phyloP scores from a whole-genome alignment of 164 flowering plant genomes.

The Umbellularia californica region DNA sequence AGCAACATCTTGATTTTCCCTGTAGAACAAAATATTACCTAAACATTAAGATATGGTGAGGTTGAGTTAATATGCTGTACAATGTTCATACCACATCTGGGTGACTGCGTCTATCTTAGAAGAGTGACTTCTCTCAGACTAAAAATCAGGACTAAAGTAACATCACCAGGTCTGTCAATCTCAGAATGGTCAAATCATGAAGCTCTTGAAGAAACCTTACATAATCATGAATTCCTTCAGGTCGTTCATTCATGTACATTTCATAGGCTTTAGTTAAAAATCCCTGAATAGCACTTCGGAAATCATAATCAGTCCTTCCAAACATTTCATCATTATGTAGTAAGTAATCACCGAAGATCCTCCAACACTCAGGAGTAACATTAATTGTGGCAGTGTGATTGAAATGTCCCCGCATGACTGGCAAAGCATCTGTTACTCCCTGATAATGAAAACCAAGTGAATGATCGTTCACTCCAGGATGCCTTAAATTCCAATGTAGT shows the following conservation, averaged over 20 bases:
- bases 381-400: not conserved
- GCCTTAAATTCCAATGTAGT: not conserved
- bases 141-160: not conserved
- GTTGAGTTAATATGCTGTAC: not conserved
- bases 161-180: conserved; percentile 18
- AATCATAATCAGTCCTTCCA: conserved; percentile 20
- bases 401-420: not conserved
- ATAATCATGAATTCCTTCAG: conserved; percentile 14
- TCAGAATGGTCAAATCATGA: conserved; percentile 17
- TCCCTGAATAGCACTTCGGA: not conserved
- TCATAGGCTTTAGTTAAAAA: conserved; percentile 20
- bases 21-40: not conserved
- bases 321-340: conserved; percentile 11
- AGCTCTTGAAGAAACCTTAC: conserved; percentile 22
- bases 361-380: conserved; percentile 5
- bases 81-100: not conserved
- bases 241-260: conserved; percentile 17
- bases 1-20: not conserved
- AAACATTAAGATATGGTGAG: too few species aligned
- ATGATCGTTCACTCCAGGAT: not conserved
- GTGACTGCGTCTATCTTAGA: too few species aligned
- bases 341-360: conserved; percentile 23
- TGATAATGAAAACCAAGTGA: not conserved
- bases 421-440: not conserved
- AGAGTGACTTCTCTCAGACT: not conserved